Conservation (phyloP, 2,329 filamentous ascomycete genomes). For the Trichoderma brevicompactum region DNA sequence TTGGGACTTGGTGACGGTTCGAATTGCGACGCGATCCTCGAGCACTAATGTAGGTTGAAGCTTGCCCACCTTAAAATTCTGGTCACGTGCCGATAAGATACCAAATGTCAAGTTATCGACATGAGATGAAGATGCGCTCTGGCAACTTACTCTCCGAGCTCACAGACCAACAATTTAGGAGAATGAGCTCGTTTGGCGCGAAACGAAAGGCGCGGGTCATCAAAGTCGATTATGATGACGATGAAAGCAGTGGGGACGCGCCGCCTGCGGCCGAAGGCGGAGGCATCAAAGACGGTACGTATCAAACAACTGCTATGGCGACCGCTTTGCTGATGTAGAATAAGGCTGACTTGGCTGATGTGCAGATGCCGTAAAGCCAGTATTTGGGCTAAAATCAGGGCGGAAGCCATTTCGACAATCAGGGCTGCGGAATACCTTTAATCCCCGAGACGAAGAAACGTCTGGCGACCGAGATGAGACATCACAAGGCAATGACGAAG, state of each 20-base stretch:
- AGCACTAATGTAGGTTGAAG: conserved; percentile 34
- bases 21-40: conserved; percentile 38
- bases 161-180: conserved; percentile 36
- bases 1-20: conserved; percentile 32
- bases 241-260: conserved; percentile 48
- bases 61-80: conserved; percentile 35
- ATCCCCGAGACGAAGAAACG: conserved; percentile 47
- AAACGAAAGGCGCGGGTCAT: conserved; percentile 79
- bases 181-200: conserved; percentile 59
- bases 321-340: conserved; percentile 42
- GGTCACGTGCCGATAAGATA: conserved; percentile 59
- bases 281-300: conserved; percentile 46
- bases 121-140: conserved; percentile 7
- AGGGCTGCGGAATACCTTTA: conserved; percentile 60
- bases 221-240: conserved; percentile 69
- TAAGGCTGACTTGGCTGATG: conserved; percentile 42
- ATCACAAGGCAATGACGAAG: conserved; percentile 45
- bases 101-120: conserved; percentile 18
- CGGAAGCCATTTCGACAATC: conserved; percentile 63
- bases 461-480: conserved; percentile 33
- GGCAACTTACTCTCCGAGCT: conserved; percentile 12
- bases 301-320: conserved; percentile 30
- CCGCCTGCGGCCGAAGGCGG: conserved; percentile 35
- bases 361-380: conserved; percentile 43
- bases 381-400: conserved; percentile 49